These are phyloP conservation scores for Cercospora berteroae DNA, from an alignment of 2,329 filamentous ascomycete genomes.

Conservation along the genomic window DNA sequence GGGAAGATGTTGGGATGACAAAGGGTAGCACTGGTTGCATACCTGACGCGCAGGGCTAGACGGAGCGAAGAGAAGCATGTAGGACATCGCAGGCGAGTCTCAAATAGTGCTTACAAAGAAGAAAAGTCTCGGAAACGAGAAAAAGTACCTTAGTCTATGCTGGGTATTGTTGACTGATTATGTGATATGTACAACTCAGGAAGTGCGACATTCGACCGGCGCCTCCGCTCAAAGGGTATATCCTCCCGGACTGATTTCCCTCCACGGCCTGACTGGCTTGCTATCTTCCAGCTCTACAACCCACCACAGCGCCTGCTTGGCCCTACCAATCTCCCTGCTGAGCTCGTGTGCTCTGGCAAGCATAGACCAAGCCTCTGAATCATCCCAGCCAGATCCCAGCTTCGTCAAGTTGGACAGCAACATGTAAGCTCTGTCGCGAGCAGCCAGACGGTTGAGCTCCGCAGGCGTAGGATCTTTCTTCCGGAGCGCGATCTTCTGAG, in stretches of 20 bases:
- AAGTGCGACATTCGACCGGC: background rate
- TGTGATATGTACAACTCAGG: slow-evolving; percentile 2
- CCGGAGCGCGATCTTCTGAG: slow-evolving; percentile 10
- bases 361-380: slow-evolving; percentile 88
- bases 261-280: slow-evolving; percentile 76
- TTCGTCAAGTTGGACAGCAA: slow-evolving; percentile 81
- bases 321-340: slow-evolving; percentile 78
- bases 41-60: background rate
- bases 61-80: background rate
- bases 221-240: slow-evolving; percentile 29
- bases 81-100: background rate
- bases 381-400: slow-evolving; percentile 83
- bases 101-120: background rate
- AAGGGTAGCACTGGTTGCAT: background rate
- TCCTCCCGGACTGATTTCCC: slow-evolving; percentile 44
- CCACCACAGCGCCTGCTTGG: slow-evolving; percentile 95
- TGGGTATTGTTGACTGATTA: background rate
- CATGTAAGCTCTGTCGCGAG: slow-evolving; percentile 82
- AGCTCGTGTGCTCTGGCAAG: slow-evolving; percentile 85
- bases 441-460: slow-evolving; percentile 77
- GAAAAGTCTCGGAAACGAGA: background rate
- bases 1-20: background rate
- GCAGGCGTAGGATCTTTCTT: slow-evolving; percentile 55
- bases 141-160: background rate
- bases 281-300: slow-evolving; percentile 92